Evolutionary conservation across 805 yeast genomes (phyloP).

Genomic region (Candida michaelii): DNA sequence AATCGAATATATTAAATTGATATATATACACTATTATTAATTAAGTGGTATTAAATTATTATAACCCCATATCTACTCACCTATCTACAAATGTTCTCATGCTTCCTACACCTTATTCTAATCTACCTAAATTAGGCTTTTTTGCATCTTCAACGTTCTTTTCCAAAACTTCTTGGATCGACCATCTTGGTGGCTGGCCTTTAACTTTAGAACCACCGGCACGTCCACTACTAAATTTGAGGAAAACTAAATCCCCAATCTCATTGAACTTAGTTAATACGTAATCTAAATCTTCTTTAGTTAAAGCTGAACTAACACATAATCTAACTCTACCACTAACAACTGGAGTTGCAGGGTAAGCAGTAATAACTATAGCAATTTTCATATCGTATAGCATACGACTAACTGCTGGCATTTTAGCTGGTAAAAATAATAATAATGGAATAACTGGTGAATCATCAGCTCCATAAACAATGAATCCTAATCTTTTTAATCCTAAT

Average conservation of each 20-base stretch:
- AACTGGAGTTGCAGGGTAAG: constrained; percentile 96
- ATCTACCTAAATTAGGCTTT: constrained; percentile 20
- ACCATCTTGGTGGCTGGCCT: constrained; percentile 69
- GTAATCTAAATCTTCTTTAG: constrained; percentile 90
- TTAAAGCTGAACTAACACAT: constrained; percentile 88
- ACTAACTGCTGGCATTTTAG: constrained; percentile 91
- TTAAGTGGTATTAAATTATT: neutral
- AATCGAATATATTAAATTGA: neutral
- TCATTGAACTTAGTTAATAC: constrained; percentile 69
- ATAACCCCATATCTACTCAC: neutral
- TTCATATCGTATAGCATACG: constrained; percentile 75
- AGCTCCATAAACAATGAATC: constrained; percentile 91
- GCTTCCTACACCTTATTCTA: too few species aligned
- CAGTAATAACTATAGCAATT: constrained; percentile 93
- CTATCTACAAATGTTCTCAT: constrained; percentile 4
- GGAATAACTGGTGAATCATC: constrained; percentile 98
- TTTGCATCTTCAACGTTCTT: constrained; percentile 68
- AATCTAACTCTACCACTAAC: constrained; percentile 87
- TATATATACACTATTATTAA: neutral
- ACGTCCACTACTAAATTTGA: constrained; percentile 76
- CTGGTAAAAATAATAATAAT: constrained; percentile 79
- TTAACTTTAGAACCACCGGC: constrained; percentile 65
- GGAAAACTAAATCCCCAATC: constrained; percentile 71
- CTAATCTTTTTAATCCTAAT: constrained; percentile 85
- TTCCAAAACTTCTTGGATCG: constrained; percentile 72